Percentiles rank a stretch among this genome's conserved stretches.
phyloP scores from a whole-genome alignment of 1,284 basidiomycete genomes.

The Xerocomus minutiporus region DNA sequence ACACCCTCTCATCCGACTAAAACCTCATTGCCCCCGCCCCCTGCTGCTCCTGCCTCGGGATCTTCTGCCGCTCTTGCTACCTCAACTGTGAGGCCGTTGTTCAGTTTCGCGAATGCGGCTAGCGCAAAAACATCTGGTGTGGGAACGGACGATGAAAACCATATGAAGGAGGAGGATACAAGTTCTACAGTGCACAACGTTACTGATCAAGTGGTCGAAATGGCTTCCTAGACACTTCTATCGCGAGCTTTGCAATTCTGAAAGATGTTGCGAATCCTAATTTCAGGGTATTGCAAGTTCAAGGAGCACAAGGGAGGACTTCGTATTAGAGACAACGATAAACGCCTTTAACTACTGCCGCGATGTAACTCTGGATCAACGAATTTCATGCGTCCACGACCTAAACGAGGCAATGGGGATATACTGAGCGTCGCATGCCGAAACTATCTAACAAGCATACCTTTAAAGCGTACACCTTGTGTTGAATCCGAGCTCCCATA shows the following conservation, averaged over 20 bases:
- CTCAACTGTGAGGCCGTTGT: conserved; percentile 52
- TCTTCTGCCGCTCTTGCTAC: conserved; percentile 26
- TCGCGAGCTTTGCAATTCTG: conserved; percentile 3
- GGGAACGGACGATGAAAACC: conserved; percentile 27
- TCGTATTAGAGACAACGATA: neutral
- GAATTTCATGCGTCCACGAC: conserved; percentile 64
- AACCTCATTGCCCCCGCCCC: conserved; percentile 30
- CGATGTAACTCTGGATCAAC: conserved; percentile 52
- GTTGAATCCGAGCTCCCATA: conserved; percentile 35
- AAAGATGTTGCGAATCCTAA: conserved; percentile 1
- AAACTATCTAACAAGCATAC: conserved; percentile 27
- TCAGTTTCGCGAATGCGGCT: conserved; percentile 68
- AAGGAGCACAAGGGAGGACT: neutral
- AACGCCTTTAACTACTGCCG: conserved; percentile 12
- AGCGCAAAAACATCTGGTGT: conserved; percentile 38
- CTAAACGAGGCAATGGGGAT: conserved; percentile 26
- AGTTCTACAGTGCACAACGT: conserved; percentile 11
- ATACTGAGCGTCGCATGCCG: neutral
- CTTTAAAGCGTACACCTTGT: conserved; percentile 60
- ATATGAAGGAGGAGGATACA: conserved; percentile 15
- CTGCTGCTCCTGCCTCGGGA: conserved; percentile 30
- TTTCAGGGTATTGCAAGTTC: conserved; percentile 6
- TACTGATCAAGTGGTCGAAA: conserved; percentile 41
- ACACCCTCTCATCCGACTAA: conserved; percentile 36
- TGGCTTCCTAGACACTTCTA: conserved; percentile 26